Evolutionary conservation across 768 basidiomycete genomes (phyloP).

Genomic region (Boletales sp.): DNA sequence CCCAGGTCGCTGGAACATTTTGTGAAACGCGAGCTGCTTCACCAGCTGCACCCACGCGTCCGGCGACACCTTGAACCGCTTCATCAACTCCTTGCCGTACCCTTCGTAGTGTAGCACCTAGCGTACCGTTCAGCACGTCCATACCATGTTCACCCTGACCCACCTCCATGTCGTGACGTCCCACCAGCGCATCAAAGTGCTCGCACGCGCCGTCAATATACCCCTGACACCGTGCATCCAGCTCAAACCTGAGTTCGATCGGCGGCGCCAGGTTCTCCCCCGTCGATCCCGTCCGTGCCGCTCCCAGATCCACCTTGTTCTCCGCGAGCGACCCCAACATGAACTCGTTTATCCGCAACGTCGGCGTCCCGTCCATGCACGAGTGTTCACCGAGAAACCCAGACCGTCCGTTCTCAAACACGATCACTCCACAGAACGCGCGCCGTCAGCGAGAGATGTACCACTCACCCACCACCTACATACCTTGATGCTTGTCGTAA

Average conservation of each 20-base stretch:
- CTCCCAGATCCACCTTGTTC: conserved; percentile 74
- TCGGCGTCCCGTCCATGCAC: conserved; percentile 94
- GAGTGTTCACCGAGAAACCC: conserved; percentile 90
- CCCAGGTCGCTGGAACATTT: conserved; percentile 70
- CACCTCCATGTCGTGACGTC: conserved; percentile 75
- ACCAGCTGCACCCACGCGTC: conserved; percentile 96
- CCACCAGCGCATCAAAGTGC: conserved; percentile 75
- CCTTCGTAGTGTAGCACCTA: conserved; percentile 81
- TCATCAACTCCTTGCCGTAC: conserved; percentile 87
- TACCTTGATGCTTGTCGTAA: conserved; percentile 96
- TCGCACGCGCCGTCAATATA: conserved; percentile 57
- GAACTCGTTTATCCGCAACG: conserved; percentile 94
- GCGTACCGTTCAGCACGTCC: conserved; percentile 6
- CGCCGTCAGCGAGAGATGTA: conserved; percentile 2
- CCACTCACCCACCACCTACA: conserved; percentile 19
- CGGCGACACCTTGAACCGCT: conserved; percentile 77
- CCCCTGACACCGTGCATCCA: conserved; percentile 50
- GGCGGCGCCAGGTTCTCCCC: conserved; percentile 48
- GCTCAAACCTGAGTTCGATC: conserved; percentile 65
- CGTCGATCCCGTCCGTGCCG: conserved; percentile 35
- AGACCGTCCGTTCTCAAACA: conserved; percentile 92
- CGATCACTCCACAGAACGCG: conserved; percentile 58
- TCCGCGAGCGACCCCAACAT: conserved; percentile 70
- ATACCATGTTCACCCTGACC: conserved; percentile 14
- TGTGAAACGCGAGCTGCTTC: conserved; percentile 94